phyloP scores from a whole-genome alignment of 495 filamentous ascomycete genomes.

The Clohesyomyces aquaticus region DNA sequence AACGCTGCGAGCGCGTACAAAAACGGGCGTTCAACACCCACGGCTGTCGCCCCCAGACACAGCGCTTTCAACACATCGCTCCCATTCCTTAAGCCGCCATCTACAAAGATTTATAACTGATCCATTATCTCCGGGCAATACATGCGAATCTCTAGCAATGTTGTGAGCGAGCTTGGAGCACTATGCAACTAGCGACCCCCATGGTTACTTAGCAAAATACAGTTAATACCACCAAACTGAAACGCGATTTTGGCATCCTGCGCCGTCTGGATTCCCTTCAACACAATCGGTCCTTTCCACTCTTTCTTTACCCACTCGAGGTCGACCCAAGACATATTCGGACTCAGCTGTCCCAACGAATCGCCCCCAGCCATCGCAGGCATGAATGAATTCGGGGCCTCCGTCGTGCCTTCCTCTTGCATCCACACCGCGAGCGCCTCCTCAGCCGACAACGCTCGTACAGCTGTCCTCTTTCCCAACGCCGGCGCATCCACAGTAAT shows the following conservation, averaged over 20 bases:
- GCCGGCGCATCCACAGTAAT: no score
- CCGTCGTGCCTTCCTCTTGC: no score
- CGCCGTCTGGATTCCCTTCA: slow-evolving; percentile 30
- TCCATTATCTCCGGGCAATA: slow-evolving; percentile 34
- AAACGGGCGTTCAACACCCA: slow-evolving; percentile 32
- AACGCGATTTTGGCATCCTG: slow-evolving; percentile 31
- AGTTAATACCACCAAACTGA: slow-evolving; percentile 22
- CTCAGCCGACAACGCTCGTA: no score
- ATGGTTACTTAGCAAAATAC: slow-evolving; percentile 34
- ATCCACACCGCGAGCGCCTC: no score
- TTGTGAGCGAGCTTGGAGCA: slow-evolving; percentile 29
- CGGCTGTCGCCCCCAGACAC: slow-evolving; percentile 33
- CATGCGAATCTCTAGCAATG: slow-evolving; percentile 29
- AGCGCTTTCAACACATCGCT: slow-evolving; percentile 31
- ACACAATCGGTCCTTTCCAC: slow-evolving; percentile 27
- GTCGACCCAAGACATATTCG: slow-evolving; percentile 30
- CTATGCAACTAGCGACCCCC: slow-evolving; percentile 29
- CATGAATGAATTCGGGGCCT: slow-evolving; percentile 24
- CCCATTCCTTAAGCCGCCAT: slow-evolving; percentile 29
- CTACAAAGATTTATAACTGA: slow-evolving; percentile 27
- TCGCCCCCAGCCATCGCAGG: slow-evolving; percentile 19
- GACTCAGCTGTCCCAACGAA: slow-evolving; percentile 18
- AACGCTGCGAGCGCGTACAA: slow-evolving; percentile 32
- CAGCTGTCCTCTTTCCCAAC: no score
- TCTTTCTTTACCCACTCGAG: slow-evolving; percentile 29